phyloP scores from a whole-genome alignment of 805 yeast genomes.

The Candida sphagnicola region DNA sequence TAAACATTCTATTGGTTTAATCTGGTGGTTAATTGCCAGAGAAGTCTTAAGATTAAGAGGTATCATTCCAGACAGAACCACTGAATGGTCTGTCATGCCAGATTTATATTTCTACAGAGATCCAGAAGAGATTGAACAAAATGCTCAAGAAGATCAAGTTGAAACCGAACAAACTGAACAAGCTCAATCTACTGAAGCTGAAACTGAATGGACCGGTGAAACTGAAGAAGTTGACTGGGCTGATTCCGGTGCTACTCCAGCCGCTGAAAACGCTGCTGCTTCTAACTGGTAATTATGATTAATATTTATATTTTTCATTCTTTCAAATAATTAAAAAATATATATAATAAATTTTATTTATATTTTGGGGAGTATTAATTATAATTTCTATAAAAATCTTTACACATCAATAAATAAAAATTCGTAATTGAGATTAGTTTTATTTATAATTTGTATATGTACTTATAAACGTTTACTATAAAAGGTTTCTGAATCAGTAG shows the following conservation, averaged over 20 bases:
- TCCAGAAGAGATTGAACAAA: slow-evolving; percentile 97
- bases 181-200: slow-evolving; percentile 61
- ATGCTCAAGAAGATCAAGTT: slow-evolving; percentile 54
- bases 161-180: slow-evolving; percentile 53
- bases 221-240: slow-evolving; percentile 68
- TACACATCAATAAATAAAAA: slow-evolving; percentile 13
- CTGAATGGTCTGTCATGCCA: slow-evolving; percentile 99
- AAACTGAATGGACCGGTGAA: slow-evolving; percentile 53
- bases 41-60: slow-evolving; percentile 99
- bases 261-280: slow-evolving; percentile 76
- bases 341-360: slow-evolving; percentile 2
- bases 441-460: slow-evolving; percentile 1
- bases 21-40: slow-evolving; percentile 99
- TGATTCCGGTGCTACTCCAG: slow-evolving; percentile 48
- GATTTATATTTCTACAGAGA: slow-evolving; percentile 99
- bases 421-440: slow-evolving; percentile 7
- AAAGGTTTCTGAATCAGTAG: too few relatives aligned
- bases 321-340: slow-evolving; percentile 5
- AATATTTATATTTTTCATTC: slow-evolving; percentile 7
- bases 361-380: slow-evolving; percentile 13
- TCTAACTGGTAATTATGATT: slow-evolving; percentile 38
- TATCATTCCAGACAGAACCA: slow-evolving; percentile 90
- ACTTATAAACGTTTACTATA: neutral
- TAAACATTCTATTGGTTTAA: slow-evolving; percentile 98
- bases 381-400: slow-evolving; percentile 5